phyloP scores from a whole-genome alignment of 495 filamentous ascomycete species.

The Aspergillus leporis region DNA sequence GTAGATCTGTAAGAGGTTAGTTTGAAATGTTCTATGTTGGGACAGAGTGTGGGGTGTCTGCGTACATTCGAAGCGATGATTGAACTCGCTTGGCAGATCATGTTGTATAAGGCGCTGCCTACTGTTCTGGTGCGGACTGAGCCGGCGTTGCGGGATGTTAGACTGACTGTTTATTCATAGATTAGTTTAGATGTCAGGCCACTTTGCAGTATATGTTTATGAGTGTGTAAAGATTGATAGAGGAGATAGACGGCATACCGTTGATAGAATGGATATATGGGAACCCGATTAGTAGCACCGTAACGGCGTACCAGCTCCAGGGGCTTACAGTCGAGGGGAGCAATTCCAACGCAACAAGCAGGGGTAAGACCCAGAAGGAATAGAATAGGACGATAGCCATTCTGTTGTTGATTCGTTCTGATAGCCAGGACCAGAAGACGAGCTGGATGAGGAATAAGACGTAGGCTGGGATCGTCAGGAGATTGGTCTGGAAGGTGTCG shows the following conservation, averaged over 20 bases:
- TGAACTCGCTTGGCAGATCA: constrained; percentile 13
- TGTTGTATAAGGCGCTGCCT: constrained; percentile 24
- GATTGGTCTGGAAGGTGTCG: constrained; percentile 58
- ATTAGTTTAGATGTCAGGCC: neutral
- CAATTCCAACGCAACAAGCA: constrained; percentile 25
- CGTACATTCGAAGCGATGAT: constrained; percentile 21
- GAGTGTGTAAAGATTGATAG: no score
- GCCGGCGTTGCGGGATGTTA: constrained; percentile 33
- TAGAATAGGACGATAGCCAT: constrained; percentile 37
- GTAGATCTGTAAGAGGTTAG: constrained; percentile 8
- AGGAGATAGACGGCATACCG: constrained; percentile 10
- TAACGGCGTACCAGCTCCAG: constrained; percentile 20
- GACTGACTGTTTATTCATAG: constrained; percentile 8
- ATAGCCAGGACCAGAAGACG: constrained; percentile 56
- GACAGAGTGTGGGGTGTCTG: no score
- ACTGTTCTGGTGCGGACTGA: constrained; percentile 37
- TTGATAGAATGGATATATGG: constrained; percentile 34
- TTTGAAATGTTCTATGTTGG: neutral
- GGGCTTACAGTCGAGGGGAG: constrained; percentile 14
- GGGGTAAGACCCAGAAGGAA: constrained; percentile 59
- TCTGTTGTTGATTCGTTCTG: constrained; percentile 58
- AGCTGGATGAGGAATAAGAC: constrained; percentile 27
- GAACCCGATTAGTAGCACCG: constrained; percentile 23
- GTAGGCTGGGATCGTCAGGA: constrained; percentile 53
- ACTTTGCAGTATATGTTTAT: no score